A percentile compares a stretch with the other conserved stretches of the same genome.
Conservation (phyloP, 352 stramenopile species). For the Phytophthora niederhauseri region DNA sequence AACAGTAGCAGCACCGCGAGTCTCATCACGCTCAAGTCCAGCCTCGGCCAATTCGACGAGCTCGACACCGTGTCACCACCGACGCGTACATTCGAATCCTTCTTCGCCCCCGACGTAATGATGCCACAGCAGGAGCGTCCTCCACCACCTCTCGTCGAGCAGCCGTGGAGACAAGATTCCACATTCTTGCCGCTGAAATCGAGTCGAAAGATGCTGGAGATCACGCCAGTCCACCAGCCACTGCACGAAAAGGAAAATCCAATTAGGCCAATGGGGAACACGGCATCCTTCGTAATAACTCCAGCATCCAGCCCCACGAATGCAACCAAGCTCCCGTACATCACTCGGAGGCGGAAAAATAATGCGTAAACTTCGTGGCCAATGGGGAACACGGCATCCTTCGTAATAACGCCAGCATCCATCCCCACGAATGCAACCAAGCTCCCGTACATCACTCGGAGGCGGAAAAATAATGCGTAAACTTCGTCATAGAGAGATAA, state of each 20-base stretch:
- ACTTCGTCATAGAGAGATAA: slow-evolving; percentile 14
- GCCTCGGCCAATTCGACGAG: slow-evolving; percentile 23
- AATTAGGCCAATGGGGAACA: slow-evolving; percentile 20
- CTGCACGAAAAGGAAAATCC: slow-evolving; percentile 19
- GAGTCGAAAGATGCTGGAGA: slow-evolving; percentile 14
- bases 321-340: slow-evolving; percentile 50
- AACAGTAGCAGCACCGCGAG: slow-evolving; percentile 19
- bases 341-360: slow-evolving; percentile 41
- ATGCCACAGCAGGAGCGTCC: slow-evolving; percentile 3
- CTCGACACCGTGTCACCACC: slow-evolving; percentile 20
- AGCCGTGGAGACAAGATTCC: slow-evolving; percentile 30
- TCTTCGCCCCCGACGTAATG: slow-evolving; percentile 41
- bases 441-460: slow-evolving; percentile 53
- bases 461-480: slow-evolving; percentile 23
- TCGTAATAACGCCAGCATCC: slow-evolving; percentile 3
- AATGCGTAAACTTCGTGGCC: slow-evolving; percentile 6
- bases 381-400: slow-evolving; percentile 14
- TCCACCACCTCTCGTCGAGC: slow-evolving; percentile 21
- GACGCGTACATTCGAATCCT: slow-evolving; percentile 50
- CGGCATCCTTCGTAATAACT: slow-evolving; percentile 7
- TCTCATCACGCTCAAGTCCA: slow-evolving; percentile 25
- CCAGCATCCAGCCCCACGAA: slow-evolving; percentile 31
- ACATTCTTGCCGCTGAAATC: slow-evolving; percentile 30
- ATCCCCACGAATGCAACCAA: slow-evolving; percentile 42
- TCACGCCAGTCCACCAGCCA: slow-evolving; percentile 7